These are phyloP conservation scores for Buddleja alternifolia DNA, from an alignment of 257 asterid species.

Conservation along the genomic window DNA sequence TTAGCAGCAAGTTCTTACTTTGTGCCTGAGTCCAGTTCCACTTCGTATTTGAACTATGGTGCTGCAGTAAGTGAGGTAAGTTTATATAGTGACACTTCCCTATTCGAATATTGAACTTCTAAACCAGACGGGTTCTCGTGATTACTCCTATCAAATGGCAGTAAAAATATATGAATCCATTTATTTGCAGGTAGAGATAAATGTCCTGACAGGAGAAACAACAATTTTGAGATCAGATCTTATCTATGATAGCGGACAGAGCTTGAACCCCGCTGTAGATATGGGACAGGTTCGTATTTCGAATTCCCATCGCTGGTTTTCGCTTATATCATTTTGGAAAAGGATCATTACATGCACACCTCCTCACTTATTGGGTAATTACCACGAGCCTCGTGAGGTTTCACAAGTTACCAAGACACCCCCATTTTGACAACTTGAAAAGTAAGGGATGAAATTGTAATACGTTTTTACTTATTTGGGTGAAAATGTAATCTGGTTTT, in stretches of 20 bases:
- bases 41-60: conserved; percentile 52
- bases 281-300: conserved; percentile 62
- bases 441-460: too few species aligned
- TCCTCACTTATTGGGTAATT: too few species aligned
- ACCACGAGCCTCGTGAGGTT: too few species aligned
- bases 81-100: background rate
- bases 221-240: conserved; percentile 53
- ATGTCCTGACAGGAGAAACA: conserved; percentile 66
- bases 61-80: conserved; percentile 72
- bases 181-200: conserved; percentile 60
- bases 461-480: too few species aligned
- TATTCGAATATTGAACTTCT: background rate
- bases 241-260: conserved; percentile 72
- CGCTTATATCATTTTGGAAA: background rate
- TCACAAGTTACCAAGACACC: too few species aligned
- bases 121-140: background rate
- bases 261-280: conserved; percentile 77
- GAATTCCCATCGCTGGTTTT: background rate
- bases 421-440: too few species aligned
- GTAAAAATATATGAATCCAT: background rate
- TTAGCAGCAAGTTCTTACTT: conserved; percentile 53
- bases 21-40: conserved; percentile 45
- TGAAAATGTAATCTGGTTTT: too few species aligned
- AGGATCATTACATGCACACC: too few species aligned
- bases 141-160: background rate